Evolutionary conservation across 2,329 filamentous ascomycete species (phyloP), one percentile per base, ranked within the genome.

Genomic region (Falciphora oryzae): DNA sequence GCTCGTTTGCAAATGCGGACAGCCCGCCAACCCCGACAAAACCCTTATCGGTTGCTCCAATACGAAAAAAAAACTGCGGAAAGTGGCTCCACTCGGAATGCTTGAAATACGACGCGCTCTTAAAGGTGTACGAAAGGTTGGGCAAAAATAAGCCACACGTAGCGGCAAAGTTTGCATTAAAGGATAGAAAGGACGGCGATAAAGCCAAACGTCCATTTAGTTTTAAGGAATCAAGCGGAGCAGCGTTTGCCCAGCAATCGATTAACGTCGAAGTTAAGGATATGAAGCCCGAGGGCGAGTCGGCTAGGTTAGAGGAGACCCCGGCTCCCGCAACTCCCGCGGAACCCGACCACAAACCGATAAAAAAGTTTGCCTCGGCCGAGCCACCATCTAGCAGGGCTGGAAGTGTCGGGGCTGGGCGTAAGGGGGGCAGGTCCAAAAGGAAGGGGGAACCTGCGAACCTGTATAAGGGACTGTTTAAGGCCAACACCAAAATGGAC

Each of bases 71-170:
- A 16, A 70, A 74, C 2, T 89, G 87, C 71, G 80, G 80, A 63
- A 81, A 80, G 64, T 89, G 87, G 87, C 80, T 89, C 66, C 87
- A 89, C 69, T 80, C 85, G 65, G 82, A 86, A 59, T 89, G 87
- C 69, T 76, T 89, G 22, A 76, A 80, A 44, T 80, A 86, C 69
- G 81, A 85, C 22, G 78, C 82, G 4, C 77, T 88, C 16, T 74
- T 77, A 70, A 77, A 77, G 32, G 80, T 83, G 0, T 85, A 78
- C 70, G 75, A 80, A 32, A 77, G 78, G 63, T 75, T 87, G 10
- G 83, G 84, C 53, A 76, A 73, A 63, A 78, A 81, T 65, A 83
- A 78, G 67, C 82, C 84, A 3, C 81, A 85, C 69, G 72, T 76
- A 57, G 32, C 50, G 28, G n/a, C n/a, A n/a, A 69, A 74, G 16